phyloP scores from a whole-genome alignment of 495 filamentous ascomycete genomes.

The Penicillium desertorum region DNA sequence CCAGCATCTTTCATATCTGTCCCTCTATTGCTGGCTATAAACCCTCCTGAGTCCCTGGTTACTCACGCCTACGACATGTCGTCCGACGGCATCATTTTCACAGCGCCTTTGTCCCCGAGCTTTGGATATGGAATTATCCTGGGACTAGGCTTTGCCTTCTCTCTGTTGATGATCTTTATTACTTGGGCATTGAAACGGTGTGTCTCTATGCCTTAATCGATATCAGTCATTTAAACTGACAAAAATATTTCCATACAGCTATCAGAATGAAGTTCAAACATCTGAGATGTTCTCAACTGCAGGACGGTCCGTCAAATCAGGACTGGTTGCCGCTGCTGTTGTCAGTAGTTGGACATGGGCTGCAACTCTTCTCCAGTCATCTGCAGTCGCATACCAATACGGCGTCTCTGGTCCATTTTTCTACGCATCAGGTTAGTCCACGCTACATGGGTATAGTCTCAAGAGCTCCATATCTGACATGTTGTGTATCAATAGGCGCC shows the following conservation, averaged over 20 bases:
- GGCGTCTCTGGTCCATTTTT: constrained; percentile 93
- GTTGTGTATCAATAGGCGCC: constrained; percentile 37
- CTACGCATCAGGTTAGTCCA: constrained; percentile 60
- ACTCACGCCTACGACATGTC: background rate
- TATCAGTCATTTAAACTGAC: background rate
- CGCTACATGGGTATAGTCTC: background rate
- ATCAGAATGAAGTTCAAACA: constrained; percentile 92
- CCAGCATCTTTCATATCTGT: background rate
- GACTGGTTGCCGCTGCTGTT: constrained; percentile 91
- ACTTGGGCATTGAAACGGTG: constrained; percentile 75
- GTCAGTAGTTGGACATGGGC: constrained; percentile 94
- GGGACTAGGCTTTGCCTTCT: constrained; percentile 73
- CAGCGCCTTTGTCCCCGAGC: constrained; percentile 62
- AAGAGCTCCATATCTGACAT: background rate
- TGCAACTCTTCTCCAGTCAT: constrained; percentile 64
- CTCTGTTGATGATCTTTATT: constrained; percentile 76
- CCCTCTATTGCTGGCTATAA: background rate
- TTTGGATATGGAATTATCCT: constrained; percentile 85
- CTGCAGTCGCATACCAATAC: constrained; percentile 86
- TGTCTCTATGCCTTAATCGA: background rate
- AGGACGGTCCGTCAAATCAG: constrained; percentile 90
- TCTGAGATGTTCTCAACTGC: constrained; percentile 98
- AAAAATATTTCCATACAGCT: constrained; percentile 43
- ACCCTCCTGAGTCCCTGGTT: background rate
- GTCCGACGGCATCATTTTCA: constrained; percentile 26